These are phyloP conservation scores for Persicaria tinctoria DNA, from an alignment of 148 eudicot species.

Conservation along the genomic window DNA sequence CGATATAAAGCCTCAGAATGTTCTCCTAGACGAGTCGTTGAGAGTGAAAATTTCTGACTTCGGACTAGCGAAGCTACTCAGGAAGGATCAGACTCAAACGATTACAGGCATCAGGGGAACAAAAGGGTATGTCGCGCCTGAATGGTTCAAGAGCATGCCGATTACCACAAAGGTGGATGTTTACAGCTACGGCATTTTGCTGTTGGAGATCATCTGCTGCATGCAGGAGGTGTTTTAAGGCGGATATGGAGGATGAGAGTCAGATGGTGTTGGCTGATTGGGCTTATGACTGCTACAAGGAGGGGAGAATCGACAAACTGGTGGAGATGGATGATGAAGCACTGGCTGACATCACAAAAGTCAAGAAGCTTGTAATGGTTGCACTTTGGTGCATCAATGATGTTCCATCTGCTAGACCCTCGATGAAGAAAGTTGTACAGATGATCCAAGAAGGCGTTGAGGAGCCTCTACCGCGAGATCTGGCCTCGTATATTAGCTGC, in stretches of 20 bases:
- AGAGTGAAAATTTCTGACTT: constrained; percentile 51
- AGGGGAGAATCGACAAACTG: constrained; percentile 5
- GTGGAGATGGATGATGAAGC: constrained; percentile 18
- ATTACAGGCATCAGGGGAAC: constrained; percentile 52
- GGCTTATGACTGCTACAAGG: constrained; percentile 41
- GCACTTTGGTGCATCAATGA: constrained; percentile 45
- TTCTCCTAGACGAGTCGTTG: constrained; percentile 40
- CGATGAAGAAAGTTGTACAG: constrained; percentile 25
- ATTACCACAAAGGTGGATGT: constrained; percentile 49
- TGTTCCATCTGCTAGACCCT: constrained; percentile 34
- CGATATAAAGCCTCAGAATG: constrained; percentile 64
- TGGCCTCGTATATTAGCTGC: constrained; percentile 11
- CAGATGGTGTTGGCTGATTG: constrained; percentile 28
- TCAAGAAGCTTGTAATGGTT: constrained; percentile 19
- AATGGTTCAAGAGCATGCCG: constrained; percentile 56
- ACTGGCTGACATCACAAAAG: neutral
- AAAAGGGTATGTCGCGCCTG: constrained; percentile 76
- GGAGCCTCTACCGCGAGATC: constrained; percentile 26
- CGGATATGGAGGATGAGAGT: constrained; percentile 13
- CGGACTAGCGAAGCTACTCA: constrained; percentile 54
- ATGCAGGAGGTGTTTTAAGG: constrained; percentile 22
- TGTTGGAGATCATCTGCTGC: constrained; percentile 42
- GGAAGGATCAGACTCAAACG: constrained; percentile 39
- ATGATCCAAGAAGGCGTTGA: constrained; percentile 34
- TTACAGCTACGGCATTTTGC: constrained; percentile 44